Conservation (phyloP, 805 yeast genomes). For the Candida patagonica region DNA sequence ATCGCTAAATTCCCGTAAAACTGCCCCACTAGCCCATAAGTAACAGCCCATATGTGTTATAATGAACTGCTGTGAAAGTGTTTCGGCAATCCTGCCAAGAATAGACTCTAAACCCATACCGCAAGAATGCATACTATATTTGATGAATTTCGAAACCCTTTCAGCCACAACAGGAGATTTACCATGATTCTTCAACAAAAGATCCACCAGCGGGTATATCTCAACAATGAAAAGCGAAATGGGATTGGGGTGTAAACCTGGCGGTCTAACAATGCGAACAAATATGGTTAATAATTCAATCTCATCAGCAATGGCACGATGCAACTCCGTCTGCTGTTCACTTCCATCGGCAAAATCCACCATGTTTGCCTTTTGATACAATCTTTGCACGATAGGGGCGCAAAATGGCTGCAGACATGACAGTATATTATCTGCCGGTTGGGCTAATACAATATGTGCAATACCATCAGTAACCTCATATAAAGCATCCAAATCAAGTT, state of each 20-base stretch:
- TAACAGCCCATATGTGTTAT: slow-evolving; percentile 69
- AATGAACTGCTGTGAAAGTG: slow-evolving; percentile 62
- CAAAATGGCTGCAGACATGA: slow-evolving; percentile 54
- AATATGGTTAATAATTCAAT: slow-evolving; percentile 61
- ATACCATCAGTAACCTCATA: slow-evolving; percentile 84
- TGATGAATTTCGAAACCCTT: slow-evolving; percentile 58
- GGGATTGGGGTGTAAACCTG: slow-evolving; percentile 33
- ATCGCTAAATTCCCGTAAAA: slow-evolving; percentile 51
- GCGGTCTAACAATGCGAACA: slow-evolving; percentile 40
- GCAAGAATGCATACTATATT: slow-evolving; percentile 55
- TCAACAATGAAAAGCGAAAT: slow-evolving; percentile 43
- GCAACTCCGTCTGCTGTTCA: slow-evolving; percentile 27
- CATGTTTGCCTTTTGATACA: slow-evolving; percentile 17
- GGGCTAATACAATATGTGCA: slow-evolving; percentile 67
- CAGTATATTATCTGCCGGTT: slow-evolving; percentile 40
- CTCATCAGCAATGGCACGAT: slow-evolving; percentile 54
- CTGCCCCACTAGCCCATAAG: slow-evolving; percentile 76
- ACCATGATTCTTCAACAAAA: slow-evolving; percentile 47
- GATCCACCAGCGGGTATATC: slow-evolving; percentile 50
- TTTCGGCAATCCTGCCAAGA: slow-evolving; percentile 53
- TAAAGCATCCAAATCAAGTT: slow-evolving; percentile 57
- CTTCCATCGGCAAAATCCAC: slow-evolving; percentile 16
- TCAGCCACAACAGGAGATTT: slow-evolving; percentile 59
- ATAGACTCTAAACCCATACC: slow-evolving; percentile 48
- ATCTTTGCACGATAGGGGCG: slow-evolving; percentile 46